Base-by-base conservation (phyloP, 441 rosid genomes). In the Gossypium gossypioides region DNA sequence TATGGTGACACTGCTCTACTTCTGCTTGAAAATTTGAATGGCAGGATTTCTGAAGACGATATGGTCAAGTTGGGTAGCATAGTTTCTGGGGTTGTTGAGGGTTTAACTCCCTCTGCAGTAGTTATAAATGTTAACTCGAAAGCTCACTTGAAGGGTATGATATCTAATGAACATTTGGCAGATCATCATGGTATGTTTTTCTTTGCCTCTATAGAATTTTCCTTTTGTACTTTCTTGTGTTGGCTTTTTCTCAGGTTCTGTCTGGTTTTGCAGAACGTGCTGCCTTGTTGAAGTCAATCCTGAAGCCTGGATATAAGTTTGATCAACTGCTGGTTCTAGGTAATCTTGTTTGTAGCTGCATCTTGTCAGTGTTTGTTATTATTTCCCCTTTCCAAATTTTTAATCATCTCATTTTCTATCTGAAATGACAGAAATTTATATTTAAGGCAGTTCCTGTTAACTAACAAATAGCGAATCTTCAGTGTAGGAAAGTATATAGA, bases 261-360 rank as follows among this genome's bases (percentile, higher is more conserved):
- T 77, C 71, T 71, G 72, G 63, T 77, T 58, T 55, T 81, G 81
- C 87, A 96, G 99, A 82, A 63, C 96, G 83, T 78, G 91, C 93
- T 75, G 54, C 76, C 27, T 69, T 81, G 81, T 78, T 96, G 86
- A 87, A 81, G 84, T 88, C 98, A 9, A 80, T 81, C 68, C 27
- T 90, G 82, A 91, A 82, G 84, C 97, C 97, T 74, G 99, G 97
- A 74, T 85, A 87, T 51, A 85, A 86, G 84, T 89, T 93, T 78
- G 94, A 91, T 68, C 88, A 85, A 74, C 91, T 96, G 66, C 77
- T 96, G 79, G 95, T 96, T 72, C 76, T 96, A 82, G 97, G 99
- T 96, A 90, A 72, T 55, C 72, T 68, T 68, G 46, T 68, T 55
- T 76, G 42, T 68, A 13, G 61, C 48, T 54, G 71, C 6, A 69